Evolutionary conservation across 2,329 filamentous ascomycete species (phyloP).

Genomic region (Trichophaea hybrida): DNA sequence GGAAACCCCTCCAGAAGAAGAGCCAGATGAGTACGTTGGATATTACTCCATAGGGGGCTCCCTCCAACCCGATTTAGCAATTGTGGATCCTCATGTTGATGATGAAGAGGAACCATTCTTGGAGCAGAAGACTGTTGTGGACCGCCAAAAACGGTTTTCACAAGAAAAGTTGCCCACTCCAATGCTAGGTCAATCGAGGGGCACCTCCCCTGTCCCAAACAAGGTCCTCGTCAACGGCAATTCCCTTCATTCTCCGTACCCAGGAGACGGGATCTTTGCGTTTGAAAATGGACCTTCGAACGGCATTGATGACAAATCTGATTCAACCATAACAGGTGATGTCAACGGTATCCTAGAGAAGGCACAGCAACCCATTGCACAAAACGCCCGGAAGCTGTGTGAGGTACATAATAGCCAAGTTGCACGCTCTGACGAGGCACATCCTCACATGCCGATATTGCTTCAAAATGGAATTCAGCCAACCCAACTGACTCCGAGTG

Average conservation of each 20-base stretch:
- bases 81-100: conserved; percentile 15
- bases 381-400: conserved; percentile 19
- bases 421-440: not conserved
- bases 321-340: not conserved
- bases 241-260: not conserved
- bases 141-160: conserved; percentile 24
- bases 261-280: not conserved
- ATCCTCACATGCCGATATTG: not conserved
- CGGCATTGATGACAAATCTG: conserved; percentile 11
- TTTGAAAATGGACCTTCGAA: not conserved
- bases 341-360: not conserved
- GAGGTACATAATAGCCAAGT: conserved; percentile 20
- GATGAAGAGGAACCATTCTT: conserved; percentile 23
- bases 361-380: conserved; percentile 9
- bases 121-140: conserved; percentile 25
- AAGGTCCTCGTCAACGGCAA: not conserved
- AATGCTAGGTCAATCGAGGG: conserved; percentile 21
- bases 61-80: conserved; percentile 29
- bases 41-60: conserved; percentile 36
- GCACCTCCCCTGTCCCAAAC: conserved; percentile 13
- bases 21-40: conserved; percentile 39
- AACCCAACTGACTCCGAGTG: not conserved
- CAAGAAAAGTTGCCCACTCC: conserved; percentile 24
- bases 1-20: conserved; percentile 21
- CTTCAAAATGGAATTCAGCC: not conserved